phyloP scores from a whole-genome alignment of 257 asterid species.

The Nicotiana otophora region DNA sequence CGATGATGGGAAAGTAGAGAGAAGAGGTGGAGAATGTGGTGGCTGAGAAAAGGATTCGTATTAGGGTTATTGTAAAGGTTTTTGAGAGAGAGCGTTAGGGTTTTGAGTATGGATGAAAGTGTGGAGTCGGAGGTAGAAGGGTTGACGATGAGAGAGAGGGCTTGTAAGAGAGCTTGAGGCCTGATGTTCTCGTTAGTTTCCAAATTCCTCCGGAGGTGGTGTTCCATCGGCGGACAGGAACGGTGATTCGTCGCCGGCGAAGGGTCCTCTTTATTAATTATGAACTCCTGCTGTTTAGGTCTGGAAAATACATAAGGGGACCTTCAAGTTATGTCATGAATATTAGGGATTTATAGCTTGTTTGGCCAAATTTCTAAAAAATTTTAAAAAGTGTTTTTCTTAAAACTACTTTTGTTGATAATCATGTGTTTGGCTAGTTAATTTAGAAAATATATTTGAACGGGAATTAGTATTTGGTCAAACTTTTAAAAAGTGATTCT shows the following conservation, averaged over 20 bases:
- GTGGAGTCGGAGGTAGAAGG: slow-evolving; percentile 55
- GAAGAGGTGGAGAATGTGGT: slow-evolving; percentile 44
- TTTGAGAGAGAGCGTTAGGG: slow-evolving; percentile 40
- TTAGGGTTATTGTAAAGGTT: slow-evolving; percentile 19
- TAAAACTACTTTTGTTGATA: too few species aligned
- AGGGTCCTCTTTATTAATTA: not conserved
- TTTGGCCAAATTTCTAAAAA: too few species aligned
- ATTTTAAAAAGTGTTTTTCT: too few species aligned
- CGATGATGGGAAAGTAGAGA: slow-evolving; percentile 37
- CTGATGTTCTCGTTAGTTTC: not conserved
- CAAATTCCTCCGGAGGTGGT: not conserved
- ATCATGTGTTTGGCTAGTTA: too few species aligned
- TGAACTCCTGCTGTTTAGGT: not conserved
- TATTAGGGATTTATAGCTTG: too few species aligned
- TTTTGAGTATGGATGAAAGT: slow-evolving; percentile 36
- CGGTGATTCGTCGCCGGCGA: not conserved
- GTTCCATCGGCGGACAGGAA: not conserved
- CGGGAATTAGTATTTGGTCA: too few species aligned
- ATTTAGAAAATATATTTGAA: too few species aligned
- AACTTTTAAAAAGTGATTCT: too few species aligned
- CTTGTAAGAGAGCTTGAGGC: slow-evolving; percentile 14
- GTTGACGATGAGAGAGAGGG: slow-evolving; percentile 56
- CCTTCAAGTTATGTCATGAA: not conserved
- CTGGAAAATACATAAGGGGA: not conserved
- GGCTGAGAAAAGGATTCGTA: slow-evolving; percentile 8